Evolutionary conservation across 768 basidiomycete species (phyloP), one percentile per base, ranked within the genome.

Genomic region (Wakefieldia striispora): DNA sequence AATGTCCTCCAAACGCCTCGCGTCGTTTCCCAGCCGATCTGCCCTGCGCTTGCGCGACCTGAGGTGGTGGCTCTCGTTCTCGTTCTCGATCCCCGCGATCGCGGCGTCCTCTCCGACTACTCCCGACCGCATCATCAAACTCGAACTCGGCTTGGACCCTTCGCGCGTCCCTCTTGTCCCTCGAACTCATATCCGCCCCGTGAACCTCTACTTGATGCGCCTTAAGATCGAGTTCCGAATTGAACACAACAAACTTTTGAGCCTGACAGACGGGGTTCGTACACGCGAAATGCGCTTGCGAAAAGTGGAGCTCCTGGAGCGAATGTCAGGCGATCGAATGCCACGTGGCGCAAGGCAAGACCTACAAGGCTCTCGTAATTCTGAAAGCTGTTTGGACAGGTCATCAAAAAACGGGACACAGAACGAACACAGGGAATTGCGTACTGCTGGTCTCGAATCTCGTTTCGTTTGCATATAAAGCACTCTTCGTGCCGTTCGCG

Each of bases 191-290:
- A 27, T 83, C 83, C 1, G 75, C 79, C 9, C 84, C 87, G 53
- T 95, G 92, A 45, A 83, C 85, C 45, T 89, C 84, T 10, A 97
- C 85, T 71, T 87, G 85, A 65, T 99, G 97, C 0, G 86, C 95
- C 66, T 93, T 83, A 33, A 97, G 81, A 64, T 99, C 97, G 11
- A 99, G 72, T 13, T 81, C 76, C 4, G 86, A 86, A 35, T 83
- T 82, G 66, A 98, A 98, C 12, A 98, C 97, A 52, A 98, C 89
- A 55, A 99, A 99, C 70, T 97, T 97, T 59, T 82, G 86, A 6
- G 82, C 83, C 39, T 85, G 81, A 62, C 95, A 99, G 34, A 74
- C 64, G 0, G 82, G 54, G 49, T 91, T 84, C 3, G 71, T 74
- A 66, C 95, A 99, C 6, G 88, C 85, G 65, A 80, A 79, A 66